Evolutionary conservation across 192 early-diverging fungal genomes (phyloP).

Genomic region (Umbelopsis sp.): DNA sequence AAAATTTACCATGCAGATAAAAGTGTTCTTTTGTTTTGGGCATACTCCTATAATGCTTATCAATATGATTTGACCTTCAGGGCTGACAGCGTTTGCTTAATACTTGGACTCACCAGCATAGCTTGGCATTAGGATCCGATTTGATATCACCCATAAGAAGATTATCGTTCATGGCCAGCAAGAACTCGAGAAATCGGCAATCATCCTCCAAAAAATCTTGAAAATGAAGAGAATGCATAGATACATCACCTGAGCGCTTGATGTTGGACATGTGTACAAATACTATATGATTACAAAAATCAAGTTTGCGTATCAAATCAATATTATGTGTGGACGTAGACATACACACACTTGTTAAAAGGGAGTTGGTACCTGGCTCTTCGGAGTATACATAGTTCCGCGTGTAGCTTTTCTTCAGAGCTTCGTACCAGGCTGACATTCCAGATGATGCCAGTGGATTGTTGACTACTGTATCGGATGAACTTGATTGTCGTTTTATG

Average conservation of each 20-base stretch:
- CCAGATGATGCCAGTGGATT: constrained; percentile 4
- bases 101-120: constrained; percentile 58
- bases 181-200: constrained; percentile 61
- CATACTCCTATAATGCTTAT: constrained; percentile 58
- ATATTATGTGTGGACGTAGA: background rate
- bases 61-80: background rate
- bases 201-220: constrained; percentile 70
- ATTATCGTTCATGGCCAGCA: constrained; percentile 69
- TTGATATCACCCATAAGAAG: constrained; percentile 74
- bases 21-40: constrained; percentile 71
- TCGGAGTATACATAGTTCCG: constrained; percentile 28
- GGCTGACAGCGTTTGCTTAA: background rate
- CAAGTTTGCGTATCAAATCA: background rate
- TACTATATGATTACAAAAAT: constrained; percentile 19
- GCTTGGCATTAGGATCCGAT: constrained; percentile 60
- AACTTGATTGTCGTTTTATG: constrained; percentile 9
- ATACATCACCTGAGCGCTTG: constrained; percentile 47
- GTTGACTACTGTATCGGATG: background rate
- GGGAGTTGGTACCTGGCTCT: constrained; percentile 2
- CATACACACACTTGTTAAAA: background rate
- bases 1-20: constrained; percentile 68
- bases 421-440: constrained; percentile 28
- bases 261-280: constrained; percentile 42
- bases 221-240: constrained; percentile 63
- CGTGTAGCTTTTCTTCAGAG: constrained; percentile 37